Percentiles rank a stretch among this genome's conserved stretches.
phyloP scores from a whole-genome alignment of 2,329 filamentous ascomycete species.

The Neofusicoccum umdonicola region DNA sequence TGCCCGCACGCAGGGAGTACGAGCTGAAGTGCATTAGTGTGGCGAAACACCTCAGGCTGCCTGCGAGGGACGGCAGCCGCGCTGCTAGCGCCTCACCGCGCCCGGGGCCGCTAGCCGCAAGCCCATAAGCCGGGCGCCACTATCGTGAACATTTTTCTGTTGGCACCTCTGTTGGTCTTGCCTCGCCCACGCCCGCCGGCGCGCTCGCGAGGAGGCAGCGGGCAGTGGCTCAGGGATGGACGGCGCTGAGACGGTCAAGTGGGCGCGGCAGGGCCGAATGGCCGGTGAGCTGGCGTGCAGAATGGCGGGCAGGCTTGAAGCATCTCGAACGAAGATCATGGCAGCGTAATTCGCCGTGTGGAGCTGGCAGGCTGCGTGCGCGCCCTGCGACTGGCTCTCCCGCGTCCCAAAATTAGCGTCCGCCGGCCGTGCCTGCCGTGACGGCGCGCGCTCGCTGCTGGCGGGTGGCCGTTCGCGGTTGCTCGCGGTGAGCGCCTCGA shows the following conservation, averaged over 20 bases:
- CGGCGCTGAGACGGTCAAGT: background rate
- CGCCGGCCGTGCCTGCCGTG: slow-evolving; percentile 9
- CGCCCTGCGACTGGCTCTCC: slow-evolving; percentile 13
- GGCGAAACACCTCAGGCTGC: slow-evolving; percentile 10
- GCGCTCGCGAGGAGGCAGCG: background rate
- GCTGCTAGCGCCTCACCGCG: background rate
- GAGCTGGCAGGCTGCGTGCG: background rate
- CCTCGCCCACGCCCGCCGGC: background rate
- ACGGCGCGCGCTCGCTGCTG: background rate
- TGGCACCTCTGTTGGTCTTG: background rate
- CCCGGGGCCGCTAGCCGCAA: slow-evolving; percentile 3
- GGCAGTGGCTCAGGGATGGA: background rate
- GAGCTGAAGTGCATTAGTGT: slow-evolving; percentile 12
- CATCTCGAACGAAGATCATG: slow-evolving; percentile 13
- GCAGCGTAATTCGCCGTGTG: slow-evolving; percentile 12
- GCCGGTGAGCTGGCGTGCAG: slow-evolving; percentile 14
- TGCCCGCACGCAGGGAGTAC: background rate
- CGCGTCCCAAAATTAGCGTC: slow-evolving; percentile 15
- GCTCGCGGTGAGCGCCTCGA: background rate
- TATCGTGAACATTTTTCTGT: slow-evolving; percentile 13
- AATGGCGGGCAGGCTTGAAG: slow-evolving; percentile 7
- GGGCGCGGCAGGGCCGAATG: slow-evolving; percentile 10
- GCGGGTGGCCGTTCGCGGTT: slow-evolving; percentile 7
- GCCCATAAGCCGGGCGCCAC: slow-evolving; percentile 5
- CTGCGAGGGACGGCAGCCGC: slow-evolving; percentile 12